Conservation (phyloP, 129 eudicot species). For the Artemisia annua region DNA sequence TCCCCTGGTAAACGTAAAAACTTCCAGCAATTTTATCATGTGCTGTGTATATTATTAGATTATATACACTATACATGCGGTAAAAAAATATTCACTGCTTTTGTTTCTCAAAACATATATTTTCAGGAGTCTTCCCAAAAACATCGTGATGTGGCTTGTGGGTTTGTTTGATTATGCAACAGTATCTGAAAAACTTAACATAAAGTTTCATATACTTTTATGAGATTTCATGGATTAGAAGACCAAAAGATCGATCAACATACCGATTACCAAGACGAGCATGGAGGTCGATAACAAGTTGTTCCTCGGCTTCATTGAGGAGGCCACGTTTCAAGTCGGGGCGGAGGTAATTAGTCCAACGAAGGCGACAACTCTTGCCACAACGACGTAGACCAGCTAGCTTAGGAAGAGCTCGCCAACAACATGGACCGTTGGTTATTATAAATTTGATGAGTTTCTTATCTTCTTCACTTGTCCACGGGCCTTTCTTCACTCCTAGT, state of each 20-base stretch:
- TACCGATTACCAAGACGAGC: conserved; percentile 95
- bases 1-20: too few relatives aligned
- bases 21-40: too few relatives aligned
- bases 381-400: conserved; percentile 90
- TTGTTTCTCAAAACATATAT: too few relatives aligned
- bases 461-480: conserved; percentile 97
- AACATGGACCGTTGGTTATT: conserved; percentile 83
- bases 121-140: too few relatives aligned
- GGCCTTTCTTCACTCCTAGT: conserved; percentile 96
- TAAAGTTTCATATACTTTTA: too few relatives aligned
- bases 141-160: too few relatives aligned
- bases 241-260: neutral
- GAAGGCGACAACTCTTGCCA: conserved; percentile 95
- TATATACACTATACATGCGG: too few relatives aligned
- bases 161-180: too few relatives aligned
- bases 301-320: conserved; percentile 77
- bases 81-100: too few relatives aligned
- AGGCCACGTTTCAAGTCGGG: conserved; percentile 93
- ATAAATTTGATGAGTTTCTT: conserved; percentile 83
- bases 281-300: conserved; percentile 85
- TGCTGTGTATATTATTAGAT: too few relatives aligned
- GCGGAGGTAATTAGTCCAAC: conserved; percentile 95
- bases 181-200: too few relatives aligned
- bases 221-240: too few relatives aligned
- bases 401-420: conserved; percentile 97